Percentiles rank a stretch among this genome's conserved stretches.
phyloP scores from a whole-genome alignment of 768 basidiomycete genomes.

The Suillus clintonianus region DNA sequence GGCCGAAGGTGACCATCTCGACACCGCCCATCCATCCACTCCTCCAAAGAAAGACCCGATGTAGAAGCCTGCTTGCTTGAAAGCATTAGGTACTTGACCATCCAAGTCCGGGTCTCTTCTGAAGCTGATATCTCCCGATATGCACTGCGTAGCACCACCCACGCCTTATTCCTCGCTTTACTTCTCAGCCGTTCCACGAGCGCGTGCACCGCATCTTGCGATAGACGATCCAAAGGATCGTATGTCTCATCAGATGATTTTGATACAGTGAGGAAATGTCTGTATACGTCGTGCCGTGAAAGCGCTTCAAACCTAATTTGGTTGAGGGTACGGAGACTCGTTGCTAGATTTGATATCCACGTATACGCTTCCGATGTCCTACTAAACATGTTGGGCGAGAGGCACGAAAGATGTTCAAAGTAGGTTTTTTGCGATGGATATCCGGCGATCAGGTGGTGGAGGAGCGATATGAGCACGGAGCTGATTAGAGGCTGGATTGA shows the following conservation, averaged over 20 bases:
- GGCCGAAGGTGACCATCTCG: conserved; percentile 48
- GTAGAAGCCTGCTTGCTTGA: conserved; percentile 33
- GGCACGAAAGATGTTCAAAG: conserved; percentile 20
- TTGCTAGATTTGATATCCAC: conserved; percentile 59
- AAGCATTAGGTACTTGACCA: conserved; percentile 50
- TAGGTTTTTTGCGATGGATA: conserved; percentile 71
- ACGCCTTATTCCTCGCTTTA: conserved; percentile 55
- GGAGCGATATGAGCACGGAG: conserved; percentile 48
- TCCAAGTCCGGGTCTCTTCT: conserved; percentile 46
- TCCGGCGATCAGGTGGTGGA: conserved; percentile 55
- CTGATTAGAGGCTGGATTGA: conserved; percentile 15
- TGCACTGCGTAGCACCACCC: conserved; percentile 59
- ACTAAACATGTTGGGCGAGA: conserved; percentile 38
- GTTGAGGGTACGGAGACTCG: conserved; percentile 53
- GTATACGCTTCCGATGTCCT: conserved; percentile 32
- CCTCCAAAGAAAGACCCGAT: conserved; percentile 37
- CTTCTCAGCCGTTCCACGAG: conserved; percentile 50
- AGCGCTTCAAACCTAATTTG: conserved; percentile 53
- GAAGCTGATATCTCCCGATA: conserved; percentile 59
- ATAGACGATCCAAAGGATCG: conserved; percentile 21
- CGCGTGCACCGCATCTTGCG: conserved; percentile 42
- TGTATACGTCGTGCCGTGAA: conserved; percentile 33
- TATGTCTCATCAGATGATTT: conserved; percentile 4
- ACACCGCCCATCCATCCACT: conserved; percentile 53
- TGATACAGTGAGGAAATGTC: conserved; percentile 17